phyloP scores from a whole-genome alignment of 352 stramenopile species.

The Phytophthora tubulina region DNA sequence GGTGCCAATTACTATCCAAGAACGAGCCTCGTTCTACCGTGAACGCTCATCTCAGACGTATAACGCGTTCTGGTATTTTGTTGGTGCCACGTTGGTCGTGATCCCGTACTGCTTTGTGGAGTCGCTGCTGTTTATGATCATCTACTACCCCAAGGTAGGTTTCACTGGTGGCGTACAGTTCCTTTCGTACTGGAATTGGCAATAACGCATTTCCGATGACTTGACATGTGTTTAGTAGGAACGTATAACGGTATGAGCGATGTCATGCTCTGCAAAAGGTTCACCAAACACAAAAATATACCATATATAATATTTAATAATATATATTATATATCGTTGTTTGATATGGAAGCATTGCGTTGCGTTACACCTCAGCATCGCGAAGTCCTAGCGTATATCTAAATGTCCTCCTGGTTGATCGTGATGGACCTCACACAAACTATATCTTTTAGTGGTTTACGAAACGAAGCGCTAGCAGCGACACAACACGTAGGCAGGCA shows the following conservation, averaged over 20 bases:
- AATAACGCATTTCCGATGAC: background rate
- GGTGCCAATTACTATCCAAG: slow-evolving; percentile 22
- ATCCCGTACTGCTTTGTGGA: slow-evolving; percentile 31
- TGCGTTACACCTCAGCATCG: too few relatives aligned
- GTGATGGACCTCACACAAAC: background rate
- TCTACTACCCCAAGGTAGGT: slow-evolving; percentile 33
- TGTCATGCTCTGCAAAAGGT: background rate
- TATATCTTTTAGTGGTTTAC: slow-evolving; percentile 29
- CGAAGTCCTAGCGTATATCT: too few relatives aligned
- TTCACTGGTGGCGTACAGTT: slow-evolving; percentile 52
- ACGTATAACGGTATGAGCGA: background rate
- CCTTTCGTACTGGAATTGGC: slow-evolving; percentile 55
- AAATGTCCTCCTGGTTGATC: too few relatives aligned
- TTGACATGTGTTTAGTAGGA: slow-evolving; percentile 30
- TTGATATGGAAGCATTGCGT: too few relatives aligned
- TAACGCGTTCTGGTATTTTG: slow-evolving; percentile 36
- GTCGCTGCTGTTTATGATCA: slow-evolving; percentile 26
- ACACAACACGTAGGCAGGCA: slow-evolving; percentile 80
- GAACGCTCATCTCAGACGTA: slow-evolving; percentile 30
- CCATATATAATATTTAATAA: too few relatives aligned
- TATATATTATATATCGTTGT: too few relatives aligned
- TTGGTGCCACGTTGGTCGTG: slow-evolving; percentile 25
- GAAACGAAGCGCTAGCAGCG: slow-evolving; percentile 53
- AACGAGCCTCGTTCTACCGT: slow-evolving; percentile 31
- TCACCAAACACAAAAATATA: background rate